phyloP scores from a whole-genome alignment of 208 protist species.

The Porcisia hertigi region DNA sequence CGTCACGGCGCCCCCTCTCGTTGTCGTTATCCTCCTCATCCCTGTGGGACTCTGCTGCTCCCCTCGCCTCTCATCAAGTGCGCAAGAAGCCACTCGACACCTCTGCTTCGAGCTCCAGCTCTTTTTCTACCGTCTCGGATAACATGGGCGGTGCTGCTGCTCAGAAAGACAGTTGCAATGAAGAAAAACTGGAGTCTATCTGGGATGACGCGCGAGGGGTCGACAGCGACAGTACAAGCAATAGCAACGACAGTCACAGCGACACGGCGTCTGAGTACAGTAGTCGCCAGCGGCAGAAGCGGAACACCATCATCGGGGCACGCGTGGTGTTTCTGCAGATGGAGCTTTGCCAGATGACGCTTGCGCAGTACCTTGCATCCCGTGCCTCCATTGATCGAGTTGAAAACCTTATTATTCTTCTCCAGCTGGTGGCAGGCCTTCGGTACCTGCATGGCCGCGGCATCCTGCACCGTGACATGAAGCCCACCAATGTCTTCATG shows the following conservation, averaged over 20 bases:
- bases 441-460: conserved; percentile 68
- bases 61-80: neutral
- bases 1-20: neutral
- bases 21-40: neutral
- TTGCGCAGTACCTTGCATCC: conserved; percentile 58
- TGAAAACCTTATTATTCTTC: conserved; percentile 75
- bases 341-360: conserved; percentile 83
- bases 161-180: neutral
- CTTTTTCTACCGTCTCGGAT: neutral
- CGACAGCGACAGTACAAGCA: neutral
- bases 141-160: neutral
- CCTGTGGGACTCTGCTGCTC: neutral
- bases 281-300: neutral
- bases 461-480: conserved; percentile 85
- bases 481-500: conserved; percentile 87
- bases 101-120: neutral
- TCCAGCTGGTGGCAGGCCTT: conserved; percentile 66
- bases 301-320: conserved; percentile 37
- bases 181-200: neutral
- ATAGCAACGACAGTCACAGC: neutral
- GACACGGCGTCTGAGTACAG: neutral
- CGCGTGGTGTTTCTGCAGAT: conserved; percentile 87
- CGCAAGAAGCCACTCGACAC: neutral
- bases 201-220: conserved; percentile 2
- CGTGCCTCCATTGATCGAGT: conserved; percentile 59